phyloP scores from a whole-genome alignment of 2,329 filamentous ascomycete genomes.

The Colletotrichum costaricense region DNA sequence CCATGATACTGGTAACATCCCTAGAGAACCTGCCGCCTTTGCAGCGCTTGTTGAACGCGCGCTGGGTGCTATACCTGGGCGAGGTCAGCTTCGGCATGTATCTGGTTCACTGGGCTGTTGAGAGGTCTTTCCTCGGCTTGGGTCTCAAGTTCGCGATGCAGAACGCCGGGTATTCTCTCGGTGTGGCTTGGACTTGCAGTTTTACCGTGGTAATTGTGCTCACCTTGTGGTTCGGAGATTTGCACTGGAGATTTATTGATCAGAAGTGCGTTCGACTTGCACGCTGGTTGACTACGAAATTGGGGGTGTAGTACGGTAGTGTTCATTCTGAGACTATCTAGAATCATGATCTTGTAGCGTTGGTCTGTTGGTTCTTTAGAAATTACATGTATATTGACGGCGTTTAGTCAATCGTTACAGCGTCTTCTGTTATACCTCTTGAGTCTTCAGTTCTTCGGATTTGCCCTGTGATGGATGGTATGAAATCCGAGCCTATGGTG shows the following conservation, averaged over 20 bases:
- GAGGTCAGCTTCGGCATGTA: constrained; percentile 73
- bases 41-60: constrained; percentile 67
- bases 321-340: background rate
- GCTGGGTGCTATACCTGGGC: constrained; percentile 71
- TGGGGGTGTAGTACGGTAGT: background rate
- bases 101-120: constrained; percentile 65
- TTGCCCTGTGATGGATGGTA: too few species aligned
- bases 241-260: constrained; percentile 59
- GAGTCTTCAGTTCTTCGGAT: background rate
- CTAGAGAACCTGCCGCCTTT: constrained; percentile 48
- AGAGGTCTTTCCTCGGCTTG: background rate
- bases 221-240: constrained; percentile 56
- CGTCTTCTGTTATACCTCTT: background rate
- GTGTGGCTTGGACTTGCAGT: background rate
- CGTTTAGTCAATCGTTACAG: background rate
- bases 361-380: background rate
- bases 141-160: constrained; percentile 1
- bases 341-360: background rate
- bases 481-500: too few species aligned
- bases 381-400: background rate
- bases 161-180: background rate
- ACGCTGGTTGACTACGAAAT: constrained; percentile 47
- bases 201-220: background rate
- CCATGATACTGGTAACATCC: constrained; percentile 13
- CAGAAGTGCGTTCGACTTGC: constrained; percentile 56